Base-by-base conservation (phyloP, 2,329 filamentous ascomycete species). In the Verticillium alfalfae region DNA sequence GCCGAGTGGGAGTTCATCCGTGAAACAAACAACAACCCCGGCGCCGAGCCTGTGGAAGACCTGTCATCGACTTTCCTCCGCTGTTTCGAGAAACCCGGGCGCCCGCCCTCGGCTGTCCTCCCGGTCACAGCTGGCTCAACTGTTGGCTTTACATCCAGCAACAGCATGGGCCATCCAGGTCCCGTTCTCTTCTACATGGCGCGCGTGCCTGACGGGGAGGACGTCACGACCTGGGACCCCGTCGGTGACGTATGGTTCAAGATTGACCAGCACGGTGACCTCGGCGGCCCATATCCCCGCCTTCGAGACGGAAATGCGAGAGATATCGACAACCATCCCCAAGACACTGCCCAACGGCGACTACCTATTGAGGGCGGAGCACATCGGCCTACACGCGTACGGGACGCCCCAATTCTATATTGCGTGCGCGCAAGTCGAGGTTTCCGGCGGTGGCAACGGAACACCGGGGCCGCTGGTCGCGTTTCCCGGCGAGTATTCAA, bases 111-210 rank as follows among this genome's bases (percentile, higher is more conserved):
- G 34, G 64, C 66, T 39, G 71, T 63, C 22, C 63, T 52, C 10
- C 18, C 58, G n/a, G 56, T 59, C 22, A 34, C 58, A 5, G 58
- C 58, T 34, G 58, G 58, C 39, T 34, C 58, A 41, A 18, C 26
- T 7, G n/a, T 59, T 8, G 58, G 58, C 31, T 79, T 79, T 67
- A 71, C 72, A 16, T 73, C 75, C 26, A 72, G 71, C 65, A 70
- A 73, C 8, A 65, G 68, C 62, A 71, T 79, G 60, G 71, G 71
- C 60, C 75, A 77, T 66, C 75, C 75, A 3, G 71, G 71, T 8
- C 71, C 71, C 15, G 68, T 71, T 9, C 68, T 70, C 65, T 71
- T 72, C 66, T 73, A 73, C 68, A 73, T 73, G 70, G 72, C 71
- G 9, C 61, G 63, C 4, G 71, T 70, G 9, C 70, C 70, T 22